A percentile compares a stretch with the other conserved stretches of the same genome.
phyloP scores from a whole-genome alignment of 1,139 yeast species.

The Blastobotrys buckinghamii region DNA sequence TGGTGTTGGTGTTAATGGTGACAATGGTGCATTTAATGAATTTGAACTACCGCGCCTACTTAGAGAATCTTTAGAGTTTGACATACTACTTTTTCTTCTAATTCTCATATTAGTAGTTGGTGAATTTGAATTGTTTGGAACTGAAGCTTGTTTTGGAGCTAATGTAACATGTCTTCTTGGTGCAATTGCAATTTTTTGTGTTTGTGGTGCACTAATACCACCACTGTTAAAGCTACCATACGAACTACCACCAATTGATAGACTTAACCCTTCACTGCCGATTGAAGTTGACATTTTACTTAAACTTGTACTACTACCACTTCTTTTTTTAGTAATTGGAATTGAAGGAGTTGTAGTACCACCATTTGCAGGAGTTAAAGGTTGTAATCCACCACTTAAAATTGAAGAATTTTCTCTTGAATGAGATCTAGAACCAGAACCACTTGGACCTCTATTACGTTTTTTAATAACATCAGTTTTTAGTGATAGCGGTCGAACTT shows the following conservation, averaged over 20 bases:
- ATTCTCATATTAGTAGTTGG: neutral
- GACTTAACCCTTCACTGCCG: slow-evolving; percentile 1
- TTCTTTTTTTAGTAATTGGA: slow-evolving; percentile 10
- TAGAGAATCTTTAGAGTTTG: neutral
- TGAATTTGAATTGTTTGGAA: neutral
- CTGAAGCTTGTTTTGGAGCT: slow-evolving; percentile 17
- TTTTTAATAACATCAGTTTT: slow-evolving; percentile 89
- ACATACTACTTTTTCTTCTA: neutral
- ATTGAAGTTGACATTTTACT: slow-evolving; percentile 8
- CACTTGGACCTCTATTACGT: slow-evolving; percentile 36
- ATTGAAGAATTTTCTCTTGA: slow-evolving; percentile 14
- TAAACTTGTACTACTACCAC: slow-evolving; percentile 6
- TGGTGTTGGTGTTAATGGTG: neutral
- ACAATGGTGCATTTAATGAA: neutral
- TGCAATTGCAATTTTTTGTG: slow-evolving; percentile 19
- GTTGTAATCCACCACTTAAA: slow-evolving; percentile 9
- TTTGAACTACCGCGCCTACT: slow-evolving; percentile 6
- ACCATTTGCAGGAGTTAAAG: slow-evolving; percentile 11
- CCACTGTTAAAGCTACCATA: neutral
- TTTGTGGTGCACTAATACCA: slow-evolving; percentile 3
- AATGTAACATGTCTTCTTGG: slow-evolving; percentile 22
- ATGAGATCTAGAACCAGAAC: slow-evolving; percentile 8
- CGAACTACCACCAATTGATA: neutral
- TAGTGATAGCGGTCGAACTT: slow-evolving; percentile 78
- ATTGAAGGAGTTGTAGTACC: slow-evolving; percentile 12